These are phyloP conservation scores for Fraxinus albicans DNA, from an alignment of 305 asterid species.

Conservation along the genomic window DNA sequence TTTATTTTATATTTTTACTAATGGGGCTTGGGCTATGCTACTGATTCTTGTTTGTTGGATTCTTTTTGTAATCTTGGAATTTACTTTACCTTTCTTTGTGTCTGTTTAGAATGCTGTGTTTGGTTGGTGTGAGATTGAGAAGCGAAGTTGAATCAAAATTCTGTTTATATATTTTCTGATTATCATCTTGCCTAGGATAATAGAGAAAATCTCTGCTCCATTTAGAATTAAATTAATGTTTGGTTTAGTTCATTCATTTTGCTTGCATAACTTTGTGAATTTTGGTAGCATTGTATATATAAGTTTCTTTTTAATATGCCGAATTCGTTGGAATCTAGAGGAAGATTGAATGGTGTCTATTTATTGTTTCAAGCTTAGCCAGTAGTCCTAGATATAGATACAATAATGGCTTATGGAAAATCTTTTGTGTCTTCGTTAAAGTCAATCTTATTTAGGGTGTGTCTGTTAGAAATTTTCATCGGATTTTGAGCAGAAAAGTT, in stretches of 20 bases:
- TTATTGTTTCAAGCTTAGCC: not conserved
- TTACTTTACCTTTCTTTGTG: not conserved
- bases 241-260: not conserved
- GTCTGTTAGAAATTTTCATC: too few relatives aligned
- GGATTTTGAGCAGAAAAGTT: too few relatives aligned
- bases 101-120: not conserved
- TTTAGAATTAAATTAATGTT: not conserved
- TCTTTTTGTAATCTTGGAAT: not conserved
- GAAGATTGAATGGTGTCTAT: not conserved
- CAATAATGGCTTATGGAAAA: not conserved
- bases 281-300: not conserved
- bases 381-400: not conserved
- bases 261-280: not conserved
- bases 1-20: not conserved
- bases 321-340: not conserved
- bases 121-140: not conserved
- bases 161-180: not conserved
- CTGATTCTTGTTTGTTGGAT: not conserved
- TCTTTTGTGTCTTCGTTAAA: not conserved
- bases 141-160: not conserved
- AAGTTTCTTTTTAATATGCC: not conserved
- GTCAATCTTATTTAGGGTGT: not conserved
- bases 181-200: not conserved
- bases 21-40: not conserved
- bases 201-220: not conserved